Conservation (phyloP, 2,329 filamentous ascomycete species). For the Thielaviopsis populi region DNA sequence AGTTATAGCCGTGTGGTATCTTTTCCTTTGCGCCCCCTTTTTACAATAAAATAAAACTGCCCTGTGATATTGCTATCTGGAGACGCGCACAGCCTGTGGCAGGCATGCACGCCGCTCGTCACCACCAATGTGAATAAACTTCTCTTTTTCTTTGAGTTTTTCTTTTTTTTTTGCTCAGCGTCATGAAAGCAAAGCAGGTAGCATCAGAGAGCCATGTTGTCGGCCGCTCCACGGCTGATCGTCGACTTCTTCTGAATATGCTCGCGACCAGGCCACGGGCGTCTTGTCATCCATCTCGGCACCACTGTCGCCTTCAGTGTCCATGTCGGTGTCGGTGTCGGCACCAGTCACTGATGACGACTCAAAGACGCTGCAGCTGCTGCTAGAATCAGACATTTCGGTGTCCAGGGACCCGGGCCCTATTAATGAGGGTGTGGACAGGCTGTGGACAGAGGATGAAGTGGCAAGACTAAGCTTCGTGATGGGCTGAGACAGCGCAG, state of each 20-base stretch:
- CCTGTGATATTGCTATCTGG: neutral
- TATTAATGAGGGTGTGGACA: neutral
- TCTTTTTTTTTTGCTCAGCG: neutral
- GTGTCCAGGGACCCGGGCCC: neutral
- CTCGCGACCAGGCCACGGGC: constrained; percentile 20
- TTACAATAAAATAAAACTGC: neutral
- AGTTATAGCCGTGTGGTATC: constrained; percentile 5
- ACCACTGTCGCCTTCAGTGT: constrained; percentile 20
- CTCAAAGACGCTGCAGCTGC: neutral
- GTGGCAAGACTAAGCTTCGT: neutral
- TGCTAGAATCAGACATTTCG: constrained; percentile 13
- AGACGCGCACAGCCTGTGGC: neutral
- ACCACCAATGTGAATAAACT: neutral
- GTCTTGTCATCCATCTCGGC: constrained; percentile 28
- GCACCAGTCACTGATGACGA: constrained; percentile 16
- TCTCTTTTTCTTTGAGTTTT: neutral
- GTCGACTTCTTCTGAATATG: neutral
- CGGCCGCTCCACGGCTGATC: neutral
- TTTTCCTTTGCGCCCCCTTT: neutral
- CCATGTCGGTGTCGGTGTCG: constrained; percentile 12
- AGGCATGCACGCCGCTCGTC: neutral
- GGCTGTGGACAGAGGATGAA: neutral
- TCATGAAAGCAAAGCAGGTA: constrained; percentile 3
- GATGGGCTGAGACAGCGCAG: neutral
- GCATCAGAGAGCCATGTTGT: neutral